Conservation (phyloP, 768 basidiomycete genomes). For the Clavulina sp. region DNA sequence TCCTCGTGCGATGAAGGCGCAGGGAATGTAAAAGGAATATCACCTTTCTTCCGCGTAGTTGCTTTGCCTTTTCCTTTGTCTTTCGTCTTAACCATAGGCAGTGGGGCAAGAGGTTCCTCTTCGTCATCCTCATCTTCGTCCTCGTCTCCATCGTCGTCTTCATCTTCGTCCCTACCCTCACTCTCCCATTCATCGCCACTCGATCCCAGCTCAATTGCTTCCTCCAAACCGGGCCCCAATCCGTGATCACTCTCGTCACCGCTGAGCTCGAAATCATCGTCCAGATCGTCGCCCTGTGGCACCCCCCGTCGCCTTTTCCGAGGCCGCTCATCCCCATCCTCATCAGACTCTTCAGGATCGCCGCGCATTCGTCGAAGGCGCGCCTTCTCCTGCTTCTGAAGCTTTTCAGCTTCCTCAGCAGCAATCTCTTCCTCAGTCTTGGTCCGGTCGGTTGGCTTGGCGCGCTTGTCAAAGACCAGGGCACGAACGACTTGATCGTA, state of each 20-base stretch:
- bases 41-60: constrained; percentile 28
- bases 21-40: constrained; percentile 83
- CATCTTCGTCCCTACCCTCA: constrained; percentile 27
- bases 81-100: constrained; percentile 12
- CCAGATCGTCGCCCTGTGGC: constrained; percentile 19
- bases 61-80: constrained; percentile 14
- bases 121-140: constrained; percentile 19
- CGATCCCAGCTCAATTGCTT: constrained; percentile 21
- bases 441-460: constrained; percentile 85
- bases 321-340: constrained; percentile 32
- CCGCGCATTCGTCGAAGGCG: constrained; percentile 77
- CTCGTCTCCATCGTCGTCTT: constrained; percentile 10
- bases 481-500: constrained; percentile 89
- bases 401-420: constrained; percentile 63
- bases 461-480: constrained; percentile 81
- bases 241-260: constrained; percentile 21
- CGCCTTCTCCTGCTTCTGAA: constrained; percentile 72
- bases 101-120: constrained; percentile 7
- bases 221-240: constrained; percentile 10
- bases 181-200: constrained; percentile 21
- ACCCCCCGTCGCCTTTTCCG: constrained; percentile 17
- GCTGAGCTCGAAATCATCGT: constrained; percentile 18
- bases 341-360: constrained; percentile 42
- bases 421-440: constrained; percentile 95
- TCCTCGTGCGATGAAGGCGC: constrained; percentile 79